These are phyloP conservation scores for Fusarium decemcellulare DNA, from an alignment of 2,329 filamentous ascomycete species.

Conservation along the genomic window DNA sequence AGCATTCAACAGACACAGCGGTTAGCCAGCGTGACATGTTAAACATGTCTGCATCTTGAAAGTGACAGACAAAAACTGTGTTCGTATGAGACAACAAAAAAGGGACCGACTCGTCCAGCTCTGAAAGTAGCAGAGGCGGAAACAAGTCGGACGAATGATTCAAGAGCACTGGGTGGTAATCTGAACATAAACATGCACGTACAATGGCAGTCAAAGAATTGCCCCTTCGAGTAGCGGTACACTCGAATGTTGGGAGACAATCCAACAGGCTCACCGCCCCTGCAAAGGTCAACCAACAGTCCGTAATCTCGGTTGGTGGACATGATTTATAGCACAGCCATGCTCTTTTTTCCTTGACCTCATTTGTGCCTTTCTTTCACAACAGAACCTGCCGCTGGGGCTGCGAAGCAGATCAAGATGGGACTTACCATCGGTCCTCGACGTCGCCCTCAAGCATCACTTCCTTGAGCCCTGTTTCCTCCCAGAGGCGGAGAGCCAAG, in stretches of 20 bases:
- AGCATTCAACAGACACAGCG: neutral
- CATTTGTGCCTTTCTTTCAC: neutral
- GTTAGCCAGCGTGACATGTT: slow-evolving; percentile 22
- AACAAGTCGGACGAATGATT: neutral
- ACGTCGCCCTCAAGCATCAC: slow-evolving; percentile 61
- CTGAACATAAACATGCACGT: slow-evolving; percentile 52
- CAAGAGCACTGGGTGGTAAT: neutral
- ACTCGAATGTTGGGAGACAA: slow-evolving; percentile 91
- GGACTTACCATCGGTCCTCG: slow-evolving; percentile 61
- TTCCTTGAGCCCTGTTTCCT: slow-evolving; percentile 79
- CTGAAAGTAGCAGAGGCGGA: slow-evolving; percentile 5
- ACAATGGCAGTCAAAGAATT: slow-evolving; percentile 96
- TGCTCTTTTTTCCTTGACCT: slow-evolving; percentile 22
- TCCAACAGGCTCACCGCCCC: slow-evolving; percentile 88
- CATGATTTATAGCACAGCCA: slow-evolving; percentile 8
- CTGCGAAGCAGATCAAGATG: neutral
- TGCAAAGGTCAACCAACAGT: slow-evolving; percentile 56
- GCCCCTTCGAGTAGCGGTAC: slow-evolving; percentile 87
- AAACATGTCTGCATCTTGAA: neutral
- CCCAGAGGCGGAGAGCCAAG: slow-evolving; percentile 85
- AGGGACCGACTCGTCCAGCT: neutral
- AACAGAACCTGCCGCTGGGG: neutral
- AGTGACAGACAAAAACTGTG: neutral
- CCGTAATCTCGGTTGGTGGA: slow-evolving; percentile 13
- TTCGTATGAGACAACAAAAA: slow-evolving; percentile 4